Percentiles rank a stretch among this genome's conserved stretches.
These are phyloP conservation scores for Beauveria sp. DNA, from an alignment of 2,329 filamentous ascomycete genomes.

Conservation along the genomic window DNA sequence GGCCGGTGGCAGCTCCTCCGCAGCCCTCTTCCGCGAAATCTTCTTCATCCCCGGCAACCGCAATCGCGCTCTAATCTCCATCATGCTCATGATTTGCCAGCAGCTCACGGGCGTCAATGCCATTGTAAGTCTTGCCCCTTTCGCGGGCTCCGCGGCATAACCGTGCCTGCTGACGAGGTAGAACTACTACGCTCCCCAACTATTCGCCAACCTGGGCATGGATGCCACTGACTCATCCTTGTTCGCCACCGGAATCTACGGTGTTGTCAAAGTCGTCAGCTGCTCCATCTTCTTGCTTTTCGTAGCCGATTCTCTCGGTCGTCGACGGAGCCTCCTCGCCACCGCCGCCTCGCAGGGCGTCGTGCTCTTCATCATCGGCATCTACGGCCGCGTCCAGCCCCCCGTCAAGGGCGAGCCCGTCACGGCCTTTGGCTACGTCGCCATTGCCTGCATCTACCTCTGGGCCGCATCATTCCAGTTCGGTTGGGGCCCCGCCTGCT, in stretches of 20 bases:
- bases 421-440: slow-evolving; percentile 60
- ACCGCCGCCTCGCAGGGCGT: slow-evolving; percentile 54
- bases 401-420: slow-evolving; percentile 47
- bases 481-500: slow-evolving; percentile 64
- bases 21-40: slow-evolving; percentile 58
- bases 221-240: slow-evolving; percentile 47
- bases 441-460: slow-evolving; percentile 63
- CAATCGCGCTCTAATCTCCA: slow-evolving; percentile 56
- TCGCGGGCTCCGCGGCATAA: neutral
- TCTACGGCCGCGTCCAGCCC: slow-evolving; percentile 57
- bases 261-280: slow-evolving; percentile 60
- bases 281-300: slow-evolving; percentile 60
- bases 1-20: slow-evolving; percentile 42
- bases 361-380: slow-evolving; percentile 63
- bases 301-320: slow-evolving; percentile 61
- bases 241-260: slow-evolving; percentile 68
- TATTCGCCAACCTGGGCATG: slow-evolving; percentile 60
- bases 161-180: slow-evolving; percentile 30
- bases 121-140: slow-evolving; percentile 26
- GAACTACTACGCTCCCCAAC: slow-evolving; percentile 63
- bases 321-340: slow-evolving; percentile 53
- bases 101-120: slow-evolving; percentile 59
- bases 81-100: slow-evolving; percentile 58
- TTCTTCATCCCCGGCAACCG: slow-evolving; percentile 53
- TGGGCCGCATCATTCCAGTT: slow-evolving; percentile 65